phyloP scores from a whole-genome alignment of 176 grass and related monocot species.

The Eragrostis nindensis region DNA sequence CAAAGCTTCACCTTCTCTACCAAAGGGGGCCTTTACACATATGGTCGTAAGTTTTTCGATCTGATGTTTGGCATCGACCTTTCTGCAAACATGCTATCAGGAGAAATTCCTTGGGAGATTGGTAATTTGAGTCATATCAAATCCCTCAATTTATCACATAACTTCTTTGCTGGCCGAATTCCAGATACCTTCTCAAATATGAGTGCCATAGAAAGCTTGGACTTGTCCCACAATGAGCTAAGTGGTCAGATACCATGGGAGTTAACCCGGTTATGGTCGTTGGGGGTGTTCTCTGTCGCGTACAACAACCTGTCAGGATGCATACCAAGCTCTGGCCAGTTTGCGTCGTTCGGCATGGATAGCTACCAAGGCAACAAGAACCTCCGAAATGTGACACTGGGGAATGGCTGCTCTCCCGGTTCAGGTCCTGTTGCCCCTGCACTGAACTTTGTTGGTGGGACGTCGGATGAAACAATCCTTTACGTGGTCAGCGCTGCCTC shows the following conservation, averaged over 20 bases:
- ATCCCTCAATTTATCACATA: constrained; percentile 39
- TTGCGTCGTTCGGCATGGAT: not conserved
- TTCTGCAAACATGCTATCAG: constrained; percentile 26
- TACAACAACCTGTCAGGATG: constrained; percentile 19
- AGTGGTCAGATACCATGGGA: not conserved
- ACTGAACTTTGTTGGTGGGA: no score
- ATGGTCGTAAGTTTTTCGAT: not conserved
- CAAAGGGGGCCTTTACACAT: constrained; percentile 16
- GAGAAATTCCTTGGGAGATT: constrained; percentile 36
- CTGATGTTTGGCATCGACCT: constrained; percentile 33
- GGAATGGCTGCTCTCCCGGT: not conserved
- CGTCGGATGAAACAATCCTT: not conserved
- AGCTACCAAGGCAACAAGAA: not conserved
- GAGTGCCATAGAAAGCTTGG: constrained; percentile 36
- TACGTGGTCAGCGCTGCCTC: not conserved
- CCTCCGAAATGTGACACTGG: not conserved
- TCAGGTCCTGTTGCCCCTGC: not conserved
- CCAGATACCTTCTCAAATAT: constrained; percentile 36
- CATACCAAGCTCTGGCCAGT: constrained; percentile 2
- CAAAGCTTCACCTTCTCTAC: constrained; percentile 7
- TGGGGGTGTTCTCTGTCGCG: not conserved
- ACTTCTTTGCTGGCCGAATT: constrained; percentile 28
- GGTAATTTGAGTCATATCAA: constrained; percentile 31
- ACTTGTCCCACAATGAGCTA: constrained; percentile 45
- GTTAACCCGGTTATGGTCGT: not conserved